phyloP scores from a whole-genome alignment of 495 filamentous ascomycete genomes.

The Xanthoparmelia taractica region DNA sequence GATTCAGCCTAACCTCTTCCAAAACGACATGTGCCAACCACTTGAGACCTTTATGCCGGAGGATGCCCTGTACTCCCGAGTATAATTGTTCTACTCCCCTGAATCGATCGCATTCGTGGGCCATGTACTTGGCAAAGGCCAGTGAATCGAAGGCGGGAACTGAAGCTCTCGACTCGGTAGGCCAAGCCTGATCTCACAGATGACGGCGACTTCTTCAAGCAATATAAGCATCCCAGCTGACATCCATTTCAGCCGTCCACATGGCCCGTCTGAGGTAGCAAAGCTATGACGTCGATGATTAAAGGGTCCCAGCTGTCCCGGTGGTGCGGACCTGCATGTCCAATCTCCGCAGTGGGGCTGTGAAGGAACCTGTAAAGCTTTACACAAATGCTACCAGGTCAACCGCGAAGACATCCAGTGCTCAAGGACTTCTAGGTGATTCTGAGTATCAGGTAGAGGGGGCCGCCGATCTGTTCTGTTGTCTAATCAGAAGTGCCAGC shows the following conservation, averaged over 20 bases:
- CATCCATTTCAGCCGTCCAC: not conserved
- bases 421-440: slow-evolving; percentile 27
- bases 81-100: not conserved
- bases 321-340: slow-evolving; percentile 56
- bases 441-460: slow-evolving; percentile 59
- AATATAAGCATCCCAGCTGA: not conserved
- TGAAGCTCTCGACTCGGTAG: not conserved
- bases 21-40: slow-evolving; percentile 54
- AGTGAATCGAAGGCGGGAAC: not conserved
- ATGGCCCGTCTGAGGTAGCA: not conserved
- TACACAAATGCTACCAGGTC: no score
- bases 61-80: not conserved
- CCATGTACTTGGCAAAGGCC: not conserved
- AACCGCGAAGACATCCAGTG: not conserved
- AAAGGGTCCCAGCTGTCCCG: slow-evolving; percentile 1
- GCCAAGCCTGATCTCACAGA: not conserved
- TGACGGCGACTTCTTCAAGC: not conserved
- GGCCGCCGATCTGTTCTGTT: slow-evolving; percentile 67
- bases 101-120: not conserved
- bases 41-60: not conserved
- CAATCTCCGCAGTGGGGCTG: slow-evolving; percentile 71
- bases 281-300: not conserved
- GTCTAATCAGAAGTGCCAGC: slow-evolving; percentile 43
- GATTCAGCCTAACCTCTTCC: not conserved
- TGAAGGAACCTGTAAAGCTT: slow-evolving; percentile 63